phyloP scores from a whole-genome alignment of 768 basidiomycete species.

The Artomyces pyxidatus region DNA sequence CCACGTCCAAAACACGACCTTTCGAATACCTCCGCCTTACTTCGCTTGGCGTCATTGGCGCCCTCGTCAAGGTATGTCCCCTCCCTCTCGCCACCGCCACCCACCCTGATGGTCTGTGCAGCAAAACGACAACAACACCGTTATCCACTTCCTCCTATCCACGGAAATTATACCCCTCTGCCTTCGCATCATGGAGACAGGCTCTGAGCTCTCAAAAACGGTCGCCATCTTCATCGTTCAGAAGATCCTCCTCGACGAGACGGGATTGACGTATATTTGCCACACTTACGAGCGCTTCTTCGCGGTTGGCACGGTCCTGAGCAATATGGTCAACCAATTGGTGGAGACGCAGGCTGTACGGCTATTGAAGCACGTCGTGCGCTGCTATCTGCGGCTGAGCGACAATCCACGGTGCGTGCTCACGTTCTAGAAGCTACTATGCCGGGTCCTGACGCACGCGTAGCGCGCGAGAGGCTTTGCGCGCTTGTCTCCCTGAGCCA shows the following conservation, averaged over 20 bases:
- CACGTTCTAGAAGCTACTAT: background rate
- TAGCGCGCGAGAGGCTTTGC: slow-evolving; percentile 91
- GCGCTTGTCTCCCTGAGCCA: slow-evolving; percentile 93
- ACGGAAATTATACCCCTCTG: slow-evolving; percentile 99
- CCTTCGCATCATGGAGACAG: slow-evolving; percentile 99
- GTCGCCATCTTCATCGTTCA: slow-evolving; percentile 99
- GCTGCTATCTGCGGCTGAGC: slow-evolving; percentile 92
- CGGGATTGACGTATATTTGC: slow-evolving; percentile 96
- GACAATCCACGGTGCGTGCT: slow-evolving; percentile 82
- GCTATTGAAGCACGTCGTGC: slow-evolving; percentile 93
- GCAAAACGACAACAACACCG: slow-evolving; percentile 99
- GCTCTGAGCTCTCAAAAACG: slow-evolving; percentile 96
- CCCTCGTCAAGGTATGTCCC: slow-evolving; percentile 79
- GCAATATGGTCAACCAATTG: slow-evolving; percentile 97
- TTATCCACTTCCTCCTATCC: slow-evolving; percentile 97
- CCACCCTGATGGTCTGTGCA: slow-evolving; percentile 23
- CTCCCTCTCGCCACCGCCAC: background rate
- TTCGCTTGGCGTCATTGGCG: slow-evolving; percentile 98
- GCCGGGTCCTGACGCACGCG: slow-evolving; percentile 11
- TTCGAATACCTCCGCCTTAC: slow-evolving; percentile 99
- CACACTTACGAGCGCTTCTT: slow-evolving; percentile 99
- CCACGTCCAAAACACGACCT: slow-evolving; percentile 97
- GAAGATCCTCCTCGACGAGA: slow-evolving; percentile 94
- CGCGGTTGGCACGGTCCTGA: slow-evolving; percentile 95
- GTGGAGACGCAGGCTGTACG: slow-evolving; percentile 97